A percentile compares a stretch with the other conserved stretches of the same genome.
phyloP scores from a whole-genome alignment of 2,329 filamentous ascomycete genomes.

The Thyridium curvatum region DNA sequence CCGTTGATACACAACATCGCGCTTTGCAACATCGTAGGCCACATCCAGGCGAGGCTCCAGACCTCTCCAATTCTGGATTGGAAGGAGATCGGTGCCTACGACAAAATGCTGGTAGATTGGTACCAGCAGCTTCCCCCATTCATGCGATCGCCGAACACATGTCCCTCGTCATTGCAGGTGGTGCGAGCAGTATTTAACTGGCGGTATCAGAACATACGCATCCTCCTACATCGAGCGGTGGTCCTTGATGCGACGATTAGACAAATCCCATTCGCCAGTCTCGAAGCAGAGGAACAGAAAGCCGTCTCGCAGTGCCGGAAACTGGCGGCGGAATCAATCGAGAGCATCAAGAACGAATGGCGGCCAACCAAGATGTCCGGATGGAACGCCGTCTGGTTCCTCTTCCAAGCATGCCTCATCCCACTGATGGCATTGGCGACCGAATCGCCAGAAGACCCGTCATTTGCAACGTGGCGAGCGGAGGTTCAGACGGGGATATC shows the following conservation, averaged over 20 bases:
- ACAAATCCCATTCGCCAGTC: slow-evolving; percentile 19
- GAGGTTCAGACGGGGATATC: too few species aligned
- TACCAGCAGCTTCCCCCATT: too few species aligned
- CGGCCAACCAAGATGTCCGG: not conserved
- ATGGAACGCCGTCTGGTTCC: not conserved
- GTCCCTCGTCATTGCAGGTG: not conserved
- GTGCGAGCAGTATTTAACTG: not conserved
- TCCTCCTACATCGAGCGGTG: not conserved
- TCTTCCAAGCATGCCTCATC: not conserved
- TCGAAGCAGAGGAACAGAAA: slow-evolving; percentile 8
- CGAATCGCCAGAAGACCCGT: too few species aligned
- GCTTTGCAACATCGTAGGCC: not conserved
- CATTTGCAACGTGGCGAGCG: too few species aligned
- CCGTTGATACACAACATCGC: not conserved
- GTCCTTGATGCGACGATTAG: not conserved
- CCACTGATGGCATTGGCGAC: slow-evolving; percentile 6
- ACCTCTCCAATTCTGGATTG: not conserved
- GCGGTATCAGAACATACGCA: not conserved
- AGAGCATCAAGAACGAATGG: not conserved
- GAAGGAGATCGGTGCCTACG: too few species aligned
- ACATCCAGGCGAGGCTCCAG: not conserved
- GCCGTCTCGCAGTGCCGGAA: too few species aligned
- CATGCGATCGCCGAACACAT: too few species aligned
- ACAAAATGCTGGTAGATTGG: too few species aligned
- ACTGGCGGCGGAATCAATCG: too few species aligned